Evolutionary conservation across 2,329 filamentous ascomycete genomes (phyloP).

Genomic region (Paecilomyces fulvus): DNA sequence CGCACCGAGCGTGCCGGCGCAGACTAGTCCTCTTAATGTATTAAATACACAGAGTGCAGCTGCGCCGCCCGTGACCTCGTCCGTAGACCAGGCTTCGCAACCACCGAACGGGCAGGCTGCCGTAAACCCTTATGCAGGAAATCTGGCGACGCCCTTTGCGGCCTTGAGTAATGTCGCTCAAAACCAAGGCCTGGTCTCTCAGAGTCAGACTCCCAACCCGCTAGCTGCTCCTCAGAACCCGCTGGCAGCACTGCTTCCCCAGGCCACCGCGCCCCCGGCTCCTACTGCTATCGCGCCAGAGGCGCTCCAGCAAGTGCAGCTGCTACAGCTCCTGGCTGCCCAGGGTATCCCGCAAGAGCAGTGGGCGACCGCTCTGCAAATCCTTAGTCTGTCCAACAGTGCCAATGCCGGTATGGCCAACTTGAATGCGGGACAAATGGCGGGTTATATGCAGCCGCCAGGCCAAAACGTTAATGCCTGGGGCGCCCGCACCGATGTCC

Average conservation of each 20-base stretch:
- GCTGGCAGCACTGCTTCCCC: slow-evolving; percentile 35
- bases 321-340: slow-evolving; percentile 66
- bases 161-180: slow-evolving; percentile 33
- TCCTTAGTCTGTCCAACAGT: slow-evolving; percentile 36
- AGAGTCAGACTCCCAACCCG: slow-evolving; percentile 34
- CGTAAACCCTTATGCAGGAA: slow-evolving; percentile 49
- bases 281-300: slow-evolving; percentile 28
- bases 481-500: slow-evolving; percentile 28
- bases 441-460: slow-evolving; percentile 22
- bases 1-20: slow-evolving; percentile 26
- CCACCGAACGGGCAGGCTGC: slow-evolving; percentile 41
- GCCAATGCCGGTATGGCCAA: slow-evolving; percentile 24
- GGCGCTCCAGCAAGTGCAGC: slow-evolving; percentile 60
- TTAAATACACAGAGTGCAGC: slow-evolving; percentile 40
- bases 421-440: slow-evolving; percentile 25
- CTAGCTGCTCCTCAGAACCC: slow-evolving; percentile 32
- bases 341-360: slow-evolving; percentile 72
- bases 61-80: slow-evolving; percentile 30
- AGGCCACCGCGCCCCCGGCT: slow-evolving; percentile 22
- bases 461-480: slow-evolving; percentile 26
- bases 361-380: slow-evolving; percentile 52
- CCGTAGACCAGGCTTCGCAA: slow-evolving; percentile 38
- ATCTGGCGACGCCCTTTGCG: slow-evolving; percentile 42
- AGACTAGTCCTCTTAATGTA: slow-evolving; percentile 40
- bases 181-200: slow-evolving; percentile 27